Conservation (phyloP, 1,139 yeast genomes). For the Pichia sp. region DNA sequence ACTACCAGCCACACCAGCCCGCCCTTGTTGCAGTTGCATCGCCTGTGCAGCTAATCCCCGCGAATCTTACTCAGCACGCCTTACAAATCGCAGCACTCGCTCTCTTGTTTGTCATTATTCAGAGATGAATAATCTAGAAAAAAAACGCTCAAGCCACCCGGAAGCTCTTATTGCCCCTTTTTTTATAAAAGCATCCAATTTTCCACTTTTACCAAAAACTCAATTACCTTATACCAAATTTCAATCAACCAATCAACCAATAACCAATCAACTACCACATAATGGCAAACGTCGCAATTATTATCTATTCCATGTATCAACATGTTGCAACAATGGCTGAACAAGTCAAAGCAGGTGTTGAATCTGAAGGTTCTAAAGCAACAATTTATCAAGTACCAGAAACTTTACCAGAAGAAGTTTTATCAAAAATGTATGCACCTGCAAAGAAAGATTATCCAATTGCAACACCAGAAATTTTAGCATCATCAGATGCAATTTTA, state of each 20-base stretch:
- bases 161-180: no score
- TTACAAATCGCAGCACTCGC: no score
- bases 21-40: no score
- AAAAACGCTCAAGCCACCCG: not conserved
- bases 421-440: constrained; percentile 58
- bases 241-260: not conserved
- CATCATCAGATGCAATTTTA: constrained; percentile 63
- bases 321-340: constrained; percentile 66
- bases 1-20: no score
- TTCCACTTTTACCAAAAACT: no score
- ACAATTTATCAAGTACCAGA: constrained; percentile 74
- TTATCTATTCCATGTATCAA: constrained; percentile 78
- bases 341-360: constrained; percentile 63
- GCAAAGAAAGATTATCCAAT: constrained; percentile 62
- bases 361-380: constrained; percentile 66
- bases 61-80: no score
- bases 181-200: no score
- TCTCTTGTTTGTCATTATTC: no score
- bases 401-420: constrained; percentile 61
- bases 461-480: constrained; percentile 54
- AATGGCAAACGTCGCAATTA: constrained; percentile 55
- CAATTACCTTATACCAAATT: no score
- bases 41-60: no score
- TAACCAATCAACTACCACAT: not conserved
- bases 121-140: no score